phyloP scores from a whole-genome alignment of 2,329 filamentous ascomycete species.

The Colletotrichum tabaci region DNA sequence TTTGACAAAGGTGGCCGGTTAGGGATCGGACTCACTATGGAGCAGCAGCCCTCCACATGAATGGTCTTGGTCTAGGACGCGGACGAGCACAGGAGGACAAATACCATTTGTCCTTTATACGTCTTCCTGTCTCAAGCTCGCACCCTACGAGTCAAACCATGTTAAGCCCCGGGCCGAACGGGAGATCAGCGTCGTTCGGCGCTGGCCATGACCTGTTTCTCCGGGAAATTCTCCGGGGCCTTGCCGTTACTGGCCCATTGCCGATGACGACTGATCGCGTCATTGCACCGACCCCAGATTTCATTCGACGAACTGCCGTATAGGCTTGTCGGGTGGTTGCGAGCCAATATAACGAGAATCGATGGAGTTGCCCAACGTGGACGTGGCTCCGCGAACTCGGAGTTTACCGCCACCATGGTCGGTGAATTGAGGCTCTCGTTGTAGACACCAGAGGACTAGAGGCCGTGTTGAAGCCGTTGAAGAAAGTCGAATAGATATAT shows the following conservation, averaged over 20 bases:
- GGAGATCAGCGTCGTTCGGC: constrained; percentile 23
- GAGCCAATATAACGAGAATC: constrained; percentile 10
- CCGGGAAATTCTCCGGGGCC: constrained; percentile 41
- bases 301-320: constrained; percentile 14
- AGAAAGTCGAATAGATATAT: background rate
- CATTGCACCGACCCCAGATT: constrained; percentile 28
- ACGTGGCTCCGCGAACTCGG: constrained; percentile 18
- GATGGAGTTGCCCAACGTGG: constrained; percentile 20
- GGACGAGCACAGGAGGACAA: background rate
- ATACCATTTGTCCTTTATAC: too few species aligned
- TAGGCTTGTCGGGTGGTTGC: background rate
- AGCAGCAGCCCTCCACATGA: too few species aligned
- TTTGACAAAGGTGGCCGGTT: too few species aligned
- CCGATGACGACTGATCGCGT: constrained; percentile 42
- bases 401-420: constrained; percentile 10
- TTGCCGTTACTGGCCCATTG: constrained; percentile 23
- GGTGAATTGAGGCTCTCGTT: constrained; percentile 23
- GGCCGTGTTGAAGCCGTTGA: accelerated
- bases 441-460: too few species aligned
- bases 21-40: background rate
- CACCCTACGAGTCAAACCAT: background rate
- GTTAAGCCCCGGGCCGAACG: constrained; percentile 11
- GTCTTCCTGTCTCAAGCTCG: background rate
- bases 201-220: constrained; percentile 21
- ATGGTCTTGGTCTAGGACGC: background rate